Evolutionary conservation across 129 eudicot genomes (phyloP), one percentile per base, ranked within the genome.

Genomic region (Centella asiatica): DNA sequence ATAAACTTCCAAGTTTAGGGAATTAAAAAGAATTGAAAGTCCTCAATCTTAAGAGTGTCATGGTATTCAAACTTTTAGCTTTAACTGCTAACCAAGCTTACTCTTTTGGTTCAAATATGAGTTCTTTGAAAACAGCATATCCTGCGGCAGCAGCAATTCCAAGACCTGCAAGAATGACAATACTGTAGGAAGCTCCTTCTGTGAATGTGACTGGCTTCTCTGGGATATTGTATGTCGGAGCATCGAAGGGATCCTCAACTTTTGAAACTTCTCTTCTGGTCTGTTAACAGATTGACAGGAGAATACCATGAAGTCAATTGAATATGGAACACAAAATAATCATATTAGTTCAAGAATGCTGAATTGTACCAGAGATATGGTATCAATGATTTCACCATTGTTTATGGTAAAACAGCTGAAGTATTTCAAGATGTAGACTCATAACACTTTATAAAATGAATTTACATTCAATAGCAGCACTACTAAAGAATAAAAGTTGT

Each of bases 41-140:
- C 24, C 23, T 51, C 14, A 23, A 28, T 40, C 28, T 51, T n/a
- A 17, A 61, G 3, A 23, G 18, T 64, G 28, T 25, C 59, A 22
- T 57, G 46, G 10, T n/a, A 42, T 12, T n/a, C 7, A 64, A 65
- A 51, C 23, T 52, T 31, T 25, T 9, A 63, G 24, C 15, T 9
- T n/a, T 18, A 53, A 44, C 0, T 23, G 48, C 23, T 23, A 45
- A 60, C 20, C 19, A 8, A 44, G 3, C 78, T 75, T 76, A 90
- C 97, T 90, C 97, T 81, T 83, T 90, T 47, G 97, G 97, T 86
- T 90, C 73, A 69, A 90, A 78, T 48, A 90, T 83, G 46, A 86
- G 95, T 82, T 89, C 97, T 65, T 86, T 90, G 69, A 80, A 81
- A 57, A 90, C 95, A 17, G 76, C 95, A 75, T 90, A 90, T 59